Conservation (phyloP, 371 early-diverging fungal species). For the Dichotomocladium elegans region DNA sequence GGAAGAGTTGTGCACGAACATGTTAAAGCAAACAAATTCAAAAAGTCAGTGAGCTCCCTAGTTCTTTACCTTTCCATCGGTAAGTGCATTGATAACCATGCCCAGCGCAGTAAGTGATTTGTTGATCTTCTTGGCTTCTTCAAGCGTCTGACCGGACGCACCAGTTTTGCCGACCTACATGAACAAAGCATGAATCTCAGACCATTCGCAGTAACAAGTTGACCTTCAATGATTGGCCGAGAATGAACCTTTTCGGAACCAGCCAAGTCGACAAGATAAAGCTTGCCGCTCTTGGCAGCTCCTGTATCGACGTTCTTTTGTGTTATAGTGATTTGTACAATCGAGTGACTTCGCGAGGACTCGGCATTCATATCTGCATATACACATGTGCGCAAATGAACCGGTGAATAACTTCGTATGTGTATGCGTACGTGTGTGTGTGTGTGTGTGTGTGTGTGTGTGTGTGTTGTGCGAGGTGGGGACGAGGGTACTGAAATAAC, state of each 20-base stretch:
- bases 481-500: not conserved
- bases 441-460: not conserved
- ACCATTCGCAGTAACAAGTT: too few relatives aligned
- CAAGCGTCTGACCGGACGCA: constrained; percentile 96
- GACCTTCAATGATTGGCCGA: too few relatives aligned
- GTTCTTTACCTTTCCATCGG: constrained; percentile 78
- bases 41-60: too few relatives aligned
- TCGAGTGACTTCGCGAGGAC: constrained; percentile 95
- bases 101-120: constrained; percentile 96
- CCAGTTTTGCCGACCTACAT: constrained; percentile 89
- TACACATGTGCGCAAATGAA: too few relatives aligned
- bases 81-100: constrained; percentile 98
- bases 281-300: constrained; percentile 82
- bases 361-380: constrained; percentile 99
- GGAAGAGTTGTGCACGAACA: too few relatives aligned
- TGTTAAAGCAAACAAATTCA: too few relatives aligned
- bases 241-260: constrained; percentile 96
- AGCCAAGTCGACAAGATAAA: constrained; percentile 98
- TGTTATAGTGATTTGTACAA: constrained; percentile 93
- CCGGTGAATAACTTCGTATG: not conserved
- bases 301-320: constrained; percentile 92
- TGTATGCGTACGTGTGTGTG: not conserved
- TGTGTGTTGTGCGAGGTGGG: not conserved
- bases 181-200: too few relatives aligned
- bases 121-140: constrained; percentile 99